Evolutionary conservation across 202 grass and related monocot genomes (phyloP), one percentile per base, ranked within the genome.

Genomic region (Alloteropsis angusta): DNA sequence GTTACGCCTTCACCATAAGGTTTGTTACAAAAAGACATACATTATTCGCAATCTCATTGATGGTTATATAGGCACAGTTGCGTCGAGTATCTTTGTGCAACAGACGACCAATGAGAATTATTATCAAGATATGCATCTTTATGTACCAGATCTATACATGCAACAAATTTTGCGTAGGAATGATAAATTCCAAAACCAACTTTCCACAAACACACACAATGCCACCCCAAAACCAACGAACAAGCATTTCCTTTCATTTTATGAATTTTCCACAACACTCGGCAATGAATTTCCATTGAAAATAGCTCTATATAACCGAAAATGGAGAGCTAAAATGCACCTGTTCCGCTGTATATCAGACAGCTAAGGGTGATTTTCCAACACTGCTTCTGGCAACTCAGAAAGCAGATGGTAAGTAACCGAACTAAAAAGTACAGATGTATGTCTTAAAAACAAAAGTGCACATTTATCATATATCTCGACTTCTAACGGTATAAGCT

Each of bases 401-500:
- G 60, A 69, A 23, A 23, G 19, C 49, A 37, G 62, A 41, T 23
- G 26, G 4, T 32, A 59, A 49, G 21, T 69, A 19, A 36, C 56
- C 21, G n/a, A 66, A 66, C 11, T 25, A 23, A 41, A 61, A 84
- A 30, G 59, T 58, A 58, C 38, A 28, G 32, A 42, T 48, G 50
- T 48, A 22, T 15, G 41, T 58, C 14, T 70, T 7, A 15, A 47
- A 60, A 60, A 5, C 62, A 53, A 9, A 48, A 44, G 67, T n/a
- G 15, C 5, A 1, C 16, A 50, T 68, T 75, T 32, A 32, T 56
- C 34, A 49, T 34, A 60, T 39, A 60, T 34, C 56, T 74, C 45
- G 42, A 44, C n/a, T 45, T 53, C 61, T 52, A 23, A 80, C 35
- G 16, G 47, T 18, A 65, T 73, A 73, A 80, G 73, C 13, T 85